A percentile compares a stretch with the other conserved stretches of the same genome.
phyloP scores from a whole-genome alignment of 169 alveolate species.

The Eimeria sp. region DNA sequence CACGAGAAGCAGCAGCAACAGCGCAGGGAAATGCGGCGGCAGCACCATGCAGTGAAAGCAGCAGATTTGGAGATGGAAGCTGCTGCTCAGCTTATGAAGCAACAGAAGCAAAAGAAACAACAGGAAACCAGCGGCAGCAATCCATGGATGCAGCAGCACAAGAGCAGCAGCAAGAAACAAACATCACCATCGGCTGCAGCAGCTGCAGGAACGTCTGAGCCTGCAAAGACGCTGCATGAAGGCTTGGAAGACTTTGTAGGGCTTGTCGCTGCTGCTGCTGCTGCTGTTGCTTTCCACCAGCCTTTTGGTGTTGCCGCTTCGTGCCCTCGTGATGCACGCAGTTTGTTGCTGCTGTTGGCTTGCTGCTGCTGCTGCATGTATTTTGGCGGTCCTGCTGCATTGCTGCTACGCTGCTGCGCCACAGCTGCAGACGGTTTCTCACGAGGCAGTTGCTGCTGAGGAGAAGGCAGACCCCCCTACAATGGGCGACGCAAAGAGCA shows the following conservation, averaged over 20 bases:
- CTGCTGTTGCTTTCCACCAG: not conserved
- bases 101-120: not conserved
- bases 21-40: conserved; percentile 2
- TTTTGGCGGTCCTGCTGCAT: no score
- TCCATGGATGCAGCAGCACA: conserved; percentile 6
- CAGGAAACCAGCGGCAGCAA: not conserved
- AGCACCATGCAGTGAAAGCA: not conserved
- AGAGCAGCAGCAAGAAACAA: not conserved
- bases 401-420: not conserved
- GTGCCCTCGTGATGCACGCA: not conserved
- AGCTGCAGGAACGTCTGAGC: not conserved
- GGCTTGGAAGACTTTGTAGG: no score
- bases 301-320: not conserved
- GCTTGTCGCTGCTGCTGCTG: not conserved
- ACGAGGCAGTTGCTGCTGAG: not conserved
- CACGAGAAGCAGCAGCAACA: not conserved
- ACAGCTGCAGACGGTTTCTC: conserved; percentile 11
- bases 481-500: not conserved
- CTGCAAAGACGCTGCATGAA: not conserved
- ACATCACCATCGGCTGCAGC: not conserved
- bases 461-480: not conserved
- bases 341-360: not conserved
- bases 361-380: no score
- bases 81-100: not conserved
- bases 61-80: not conserved